Evolutionary conservation across 139 green algal genomes (phyloP).

Genomic region (Coelastrella sp.): DNA sequence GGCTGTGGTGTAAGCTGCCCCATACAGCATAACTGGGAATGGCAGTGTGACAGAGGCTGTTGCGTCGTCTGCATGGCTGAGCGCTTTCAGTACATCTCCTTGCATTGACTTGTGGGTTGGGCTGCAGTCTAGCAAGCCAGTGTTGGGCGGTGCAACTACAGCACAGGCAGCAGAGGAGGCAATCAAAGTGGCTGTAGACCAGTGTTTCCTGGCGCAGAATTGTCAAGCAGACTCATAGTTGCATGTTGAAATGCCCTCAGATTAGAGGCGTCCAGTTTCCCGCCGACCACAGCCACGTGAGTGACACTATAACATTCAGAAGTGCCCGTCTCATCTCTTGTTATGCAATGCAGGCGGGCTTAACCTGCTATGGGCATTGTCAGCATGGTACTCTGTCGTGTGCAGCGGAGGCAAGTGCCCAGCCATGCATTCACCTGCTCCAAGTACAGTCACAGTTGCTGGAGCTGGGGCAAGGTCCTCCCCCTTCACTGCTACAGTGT

Average conservation of each 20-base stretch:
- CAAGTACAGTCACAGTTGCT: background rate
- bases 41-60: background rate
- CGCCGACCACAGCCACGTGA: no score
- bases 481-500: background rate
- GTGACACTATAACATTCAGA: no score
- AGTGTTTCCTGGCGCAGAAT: no score
- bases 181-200: background rate
- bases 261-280: no score
- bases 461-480: background rate
- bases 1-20: conserved; percentile 14
- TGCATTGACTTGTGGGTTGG: background rate
- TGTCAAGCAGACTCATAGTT: no score
- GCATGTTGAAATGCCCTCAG: no score
- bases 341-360: no score
- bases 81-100: background rate
- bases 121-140: conserved; percentile 7
- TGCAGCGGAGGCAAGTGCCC: no score
- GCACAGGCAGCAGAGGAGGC: background rate
- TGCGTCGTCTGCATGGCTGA: conserved; percentile 8
- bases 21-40: conserved; percentile 17
- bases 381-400: no score
- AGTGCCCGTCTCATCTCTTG: no score
- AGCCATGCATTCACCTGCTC: conserved; percentile 6
- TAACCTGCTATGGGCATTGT: no score
- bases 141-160: background rate